Percentiles rank a stretch among this genome's conserved stretches.
Evolutionary conservation across 1,139 yeast species (phyloP).

Genomic region (Eremothecium gossypii): DNA sequence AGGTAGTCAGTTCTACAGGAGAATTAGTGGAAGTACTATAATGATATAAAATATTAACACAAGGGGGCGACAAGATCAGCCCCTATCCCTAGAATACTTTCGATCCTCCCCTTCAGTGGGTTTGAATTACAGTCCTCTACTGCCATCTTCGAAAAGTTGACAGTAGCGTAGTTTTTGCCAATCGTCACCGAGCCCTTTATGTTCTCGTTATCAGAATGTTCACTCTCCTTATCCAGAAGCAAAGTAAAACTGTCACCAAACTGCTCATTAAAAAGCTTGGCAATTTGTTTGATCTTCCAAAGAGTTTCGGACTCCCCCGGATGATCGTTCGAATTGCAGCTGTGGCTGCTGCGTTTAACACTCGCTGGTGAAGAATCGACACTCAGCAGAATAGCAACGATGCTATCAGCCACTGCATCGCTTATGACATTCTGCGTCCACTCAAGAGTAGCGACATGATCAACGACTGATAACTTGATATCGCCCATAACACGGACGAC

Average conservation of each 20-base stretch:
- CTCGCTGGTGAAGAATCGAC: slow-evolving; percentile 95
- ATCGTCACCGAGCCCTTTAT: slow-evolving; percentile 42
- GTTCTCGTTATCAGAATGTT: slow-evolving; percentile 39
- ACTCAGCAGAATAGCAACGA: slow-evolving; percentile 78
- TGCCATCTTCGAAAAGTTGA: slow-evolving; percentile 52
- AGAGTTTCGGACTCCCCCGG: slow-evolving; percentile 30
- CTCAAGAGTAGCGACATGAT: slow-evolving; percentile 56
- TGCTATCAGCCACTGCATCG: slow-evolving; percentile 91
- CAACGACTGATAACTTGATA: slow-evolving; percentile 42
- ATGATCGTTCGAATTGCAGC: slow-evolving; percentile 40
- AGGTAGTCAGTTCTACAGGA: too few species aligned
- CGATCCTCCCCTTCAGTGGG: slow-evolving; percentile 73
- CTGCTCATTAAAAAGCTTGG: slow-evolving; percentile 64
- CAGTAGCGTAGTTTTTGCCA: slow-evolving; percentile 65
- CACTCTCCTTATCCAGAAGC: slow-evolving; percentile 28
- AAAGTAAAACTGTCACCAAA: slow-evolving; percentile 66
- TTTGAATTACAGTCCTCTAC: slow-evolving; percentile 67
- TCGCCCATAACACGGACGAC: slow-evolving; percentile 42
- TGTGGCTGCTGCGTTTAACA: slow-evolving; percentile 66
- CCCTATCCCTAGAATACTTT: slow-evolving; percentile 70
- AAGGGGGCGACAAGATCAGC: slow-evolving; percentile 79
- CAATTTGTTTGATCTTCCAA: slow-evolving; percentile 54
- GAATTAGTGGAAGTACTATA: background rate
- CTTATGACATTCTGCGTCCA: slow-evolving; percentile 90
- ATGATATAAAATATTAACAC: slow-evolving; percentile 14